These are phyloP conservation scores for Fusarium liriodendri DNA, from an alignment of 2,329 filamentous ascomycete genomes.

Conservation along the genomic window DNA sequence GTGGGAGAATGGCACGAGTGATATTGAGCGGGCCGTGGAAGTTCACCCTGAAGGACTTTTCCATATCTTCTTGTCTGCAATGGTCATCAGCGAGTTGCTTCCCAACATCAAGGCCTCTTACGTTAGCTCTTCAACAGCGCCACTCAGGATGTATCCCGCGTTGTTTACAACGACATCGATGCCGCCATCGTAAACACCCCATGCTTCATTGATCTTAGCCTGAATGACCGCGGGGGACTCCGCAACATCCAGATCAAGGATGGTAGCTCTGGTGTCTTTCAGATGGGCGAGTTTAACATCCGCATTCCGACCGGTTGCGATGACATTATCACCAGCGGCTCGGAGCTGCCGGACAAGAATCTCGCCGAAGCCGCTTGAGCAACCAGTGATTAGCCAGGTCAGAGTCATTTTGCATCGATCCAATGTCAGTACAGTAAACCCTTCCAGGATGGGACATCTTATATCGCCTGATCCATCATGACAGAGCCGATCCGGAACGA, in stretches of 20 bases:
- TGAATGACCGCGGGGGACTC: conserved; percentile 5
- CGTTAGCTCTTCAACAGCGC: conserved; percentile 42
- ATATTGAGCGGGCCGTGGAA: conserved; percentile 53
- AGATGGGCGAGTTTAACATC: conserved; percentile 51
- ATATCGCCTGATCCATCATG: background rate
- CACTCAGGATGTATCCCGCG: conserved; percentile 48
- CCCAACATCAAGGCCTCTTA: background rate
- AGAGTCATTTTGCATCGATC: conserved; percentile 7
- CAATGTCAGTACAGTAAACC: background rate
- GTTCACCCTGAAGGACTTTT: conserved; percentile 48
- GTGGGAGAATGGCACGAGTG: conserved; percentile 48
- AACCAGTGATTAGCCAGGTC: conserved; percentile 57
- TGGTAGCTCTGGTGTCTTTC: conserved; percentile 25
- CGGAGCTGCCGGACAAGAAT: conserved; percentile 51
- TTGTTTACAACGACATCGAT: conserved; percentile 55
- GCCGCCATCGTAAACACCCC: conserved; percentile 36
- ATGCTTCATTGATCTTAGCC: conserved; percentile 26
- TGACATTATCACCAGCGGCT: conserved; percentile 52
- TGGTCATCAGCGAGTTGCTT: background rate
- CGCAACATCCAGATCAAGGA: conserved; percentile 36
- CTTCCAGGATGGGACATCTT: background rate
- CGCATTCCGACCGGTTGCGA: conserved; percentile 55
- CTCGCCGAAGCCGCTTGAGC: conserved; percentile 57
- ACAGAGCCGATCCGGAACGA: background rate
- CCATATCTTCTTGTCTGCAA: conserved; percentile 40